Base-by-base conservation (phyloP, 805 yeast species). In the Candida oleophila region DNA sequence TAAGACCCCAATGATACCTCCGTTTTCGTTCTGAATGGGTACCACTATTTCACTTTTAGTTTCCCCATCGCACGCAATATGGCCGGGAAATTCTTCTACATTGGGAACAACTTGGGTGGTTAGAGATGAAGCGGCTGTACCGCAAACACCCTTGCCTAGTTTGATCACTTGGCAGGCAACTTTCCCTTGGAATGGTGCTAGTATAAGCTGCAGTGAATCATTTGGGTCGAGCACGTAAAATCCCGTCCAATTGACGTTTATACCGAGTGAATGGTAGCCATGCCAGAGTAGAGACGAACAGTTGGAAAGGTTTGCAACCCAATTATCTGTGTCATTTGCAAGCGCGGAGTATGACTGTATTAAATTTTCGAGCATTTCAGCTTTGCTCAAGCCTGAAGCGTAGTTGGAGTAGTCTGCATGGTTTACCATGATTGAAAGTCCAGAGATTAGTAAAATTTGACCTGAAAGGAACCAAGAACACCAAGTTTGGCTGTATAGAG, bases 1-100 rank as follows among this genome's bases (percentile, higher is more conserved):
- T 43, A 92, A 72, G 3, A 92, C 97, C 4, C 94, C 98, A 16
- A 78, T 56, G 1, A 82, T 67, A 14, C 57, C 57, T 3, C 60
- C 58, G 11, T 64, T 57, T 22, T 61, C 61, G 0, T 81, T 57
- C 2, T 64, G 32, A 4, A 91, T 79, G 0, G 98, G 98, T 1
- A 92, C 91, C 18, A 94, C 98, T 25, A 92, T 87, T 61, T 92
- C 99, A 62, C 96, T 87, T 52, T 85, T 78, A 0, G 98, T 92
- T 48, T 84, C 96, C 0, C 96, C 96, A 67, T 94, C 99, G 68
- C 99, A 92, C 0, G 98, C 98, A 53, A 92, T 94, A 61, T 92
- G 98, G 1, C 96, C 96, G 0, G 96, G 96, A 56, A 81, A 89
- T 54, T 77, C 62, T 18, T 85, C 74, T 2, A 92, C 98, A 61